These are phyloP conservation scores for Podochytrium sp. DNA, from an alignment of 192 early-diverging fungal genomes.

Conservation along the genomic window DNA sequence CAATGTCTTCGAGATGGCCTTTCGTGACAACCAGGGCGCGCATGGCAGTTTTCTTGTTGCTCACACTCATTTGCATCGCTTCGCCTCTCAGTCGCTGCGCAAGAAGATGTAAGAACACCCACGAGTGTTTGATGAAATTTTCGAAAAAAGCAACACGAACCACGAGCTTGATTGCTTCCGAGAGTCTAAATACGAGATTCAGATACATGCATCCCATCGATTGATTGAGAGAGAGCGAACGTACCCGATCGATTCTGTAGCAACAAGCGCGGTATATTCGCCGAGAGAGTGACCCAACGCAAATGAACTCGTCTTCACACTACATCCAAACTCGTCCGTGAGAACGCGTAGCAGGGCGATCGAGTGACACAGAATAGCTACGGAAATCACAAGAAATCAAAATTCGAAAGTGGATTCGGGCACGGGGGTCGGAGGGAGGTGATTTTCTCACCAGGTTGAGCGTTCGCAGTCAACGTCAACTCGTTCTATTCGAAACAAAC, in stretches of 20 bases:
- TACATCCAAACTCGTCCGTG: conserved; percentile 76
- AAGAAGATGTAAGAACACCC: neutral
- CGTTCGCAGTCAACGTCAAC: conserved; percentile 72
- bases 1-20: conserved; percentile 71
- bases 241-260: conserved; percentile 50
- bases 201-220: neutral
- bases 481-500: conserved; percentile 19
- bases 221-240: conserved; percentile 3
- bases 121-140: neutral
- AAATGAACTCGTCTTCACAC: conserved; percentile 74
- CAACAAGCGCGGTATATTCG: conserved; percentile 74
- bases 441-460: conserved; percentile 70
- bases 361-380: conserved; percentile 87
- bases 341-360: conserved; percentile 84
- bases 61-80: conserved; percentile 81
- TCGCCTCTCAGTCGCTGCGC: conserved; percentile 76
- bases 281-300: conserved; percentile 93
- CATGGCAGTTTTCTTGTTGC: conserved; percentile 81
- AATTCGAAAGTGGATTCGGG: neutral
- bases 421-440: neutral
- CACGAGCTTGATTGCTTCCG: conserved; percentile 85
- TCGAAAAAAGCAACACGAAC: conserved; percentile 41
- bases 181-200: conserved; percentile 44
- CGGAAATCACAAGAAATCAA: too few species aligned
- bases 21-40: conserved; percentile 82